Percentiles rank a stretch among this genome's conserved stretches.
Conservation (phyloP, 345 rosid genomes). For the Euphorbia tirucalli region DNA sequence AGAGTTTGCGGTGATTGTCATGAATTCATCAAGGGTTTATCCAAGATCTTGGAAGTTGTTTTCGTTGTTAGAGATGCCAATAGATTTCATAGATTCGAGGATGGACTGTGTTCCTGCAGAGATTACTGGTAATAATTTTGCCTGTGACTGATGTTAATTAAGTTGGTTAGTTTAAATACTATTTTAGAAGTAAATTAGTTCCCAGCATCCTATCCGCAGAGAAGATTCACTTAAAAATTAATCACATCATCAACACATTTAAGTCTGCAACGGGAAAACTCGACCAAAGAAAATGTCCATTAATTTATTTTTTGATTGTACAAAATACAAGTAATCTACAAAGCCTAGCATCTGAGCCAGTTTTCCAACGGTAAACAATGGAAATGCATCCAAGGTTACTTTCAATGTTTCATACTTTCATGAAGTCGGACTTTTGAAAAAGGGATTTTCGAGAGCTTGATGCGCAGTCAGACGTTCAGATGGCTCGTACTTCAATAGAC, state of each 20-base stretch:
- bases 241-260: too few species aligned
- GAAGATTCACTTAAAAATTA: too few species aligned
- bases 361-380: background rate
- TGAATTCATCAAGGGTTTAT: conserved; percentile 69
- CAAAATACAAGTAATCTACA: conserved; percentile 3
- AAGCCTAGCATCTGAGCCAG: background rate
- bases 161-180: too few species aligned
- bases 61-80: conserved; percentile 79
- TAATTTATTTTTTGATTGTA: too few species aligned
- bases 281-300: too few species aligned
- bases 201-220: too few species aligned
- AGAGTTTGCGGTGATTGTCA: conserved; percentile 85
- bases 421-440: conserved; percentile 43
- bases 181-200: too few species aligned
- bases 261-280: too few species aligned
- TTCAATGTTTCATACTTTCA: conserved; percentile 12
- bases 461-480: conserved; percentile 67
- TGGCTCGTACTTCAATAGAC: conserved; percentile 64
- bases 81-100: conserved; percentile 72
- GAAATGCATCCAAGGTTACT: background rate
- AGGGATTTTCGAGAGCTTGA: conserved; percentile 70
- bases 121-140: conserved; percentile 55
- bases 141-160: too few species aligned
- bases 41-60: conserved; percentile 44
- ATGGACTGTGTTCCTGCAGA: conserved; percentile 64